phyloP scores from a whole-genome alignment of 768 basidiomycete genomes.

The Pisolithus albus region DNA sequence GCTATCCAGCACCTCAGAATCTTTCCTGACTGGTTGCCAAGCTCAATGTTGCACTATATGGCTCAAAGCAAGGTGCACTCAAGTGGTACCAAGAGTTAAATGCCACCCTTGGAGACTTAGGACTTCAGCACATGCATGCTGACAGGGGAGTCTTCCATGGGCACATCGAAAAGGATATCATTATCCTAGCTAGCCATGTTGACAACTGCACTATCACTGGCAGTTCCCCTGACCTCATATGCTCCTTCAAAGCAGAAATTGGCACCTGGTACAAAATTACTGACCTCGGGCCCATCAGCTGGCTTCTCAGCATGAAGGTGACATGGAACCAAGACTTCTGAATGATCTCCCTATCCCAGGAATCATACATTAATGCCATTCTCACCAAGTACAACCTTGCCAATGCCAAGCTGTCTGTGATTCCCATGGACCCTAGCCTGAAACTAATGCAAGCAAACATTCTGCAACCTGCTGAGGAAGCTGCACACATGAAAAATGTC shows the following conservation, averaged over 20 bases:
- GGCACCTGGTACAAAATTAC: neutral
- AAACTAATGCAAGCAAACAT: conserved; percentile 5
- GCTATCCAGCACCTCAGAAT: neutral
- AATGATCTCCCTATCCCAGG: too few species aligned
- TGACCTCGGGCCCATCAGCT: neutral
- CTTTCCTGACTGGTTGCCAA: neutral
- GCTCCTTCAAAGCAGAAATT: neutral
- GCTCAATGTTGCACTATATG: neutral
- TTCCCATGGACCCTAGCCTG: neutral
- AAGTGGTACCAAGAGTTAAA: neutral
- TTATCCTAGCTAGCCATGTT: neutral
- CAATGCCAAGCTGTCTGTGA: too few species aligned
- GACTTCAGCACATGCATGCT: neutral
- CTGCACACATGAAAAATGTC: conserved; percentile 15
- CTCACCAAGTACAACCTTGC: conserved; percentile 33
- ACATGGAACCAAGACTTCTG: too few species aligned
- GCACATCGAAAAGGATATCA: neutral
- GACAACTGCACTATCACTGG: neutral
- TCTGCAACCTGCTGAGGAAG: conserved; percentile 15
- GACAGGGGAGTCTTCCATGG: neutral
- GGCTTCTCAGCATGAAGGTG: too few species aligned
- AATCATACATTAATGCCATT: too few species aligned
- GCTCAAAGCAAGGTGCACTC: neutral
- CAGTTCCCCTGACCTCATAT: neutral
- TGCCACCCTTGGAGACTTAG: neutral